phyloP scores from a whole-genome alignment of 352 stramenopile species.

The Phytopythium oedochilum region DNA sequence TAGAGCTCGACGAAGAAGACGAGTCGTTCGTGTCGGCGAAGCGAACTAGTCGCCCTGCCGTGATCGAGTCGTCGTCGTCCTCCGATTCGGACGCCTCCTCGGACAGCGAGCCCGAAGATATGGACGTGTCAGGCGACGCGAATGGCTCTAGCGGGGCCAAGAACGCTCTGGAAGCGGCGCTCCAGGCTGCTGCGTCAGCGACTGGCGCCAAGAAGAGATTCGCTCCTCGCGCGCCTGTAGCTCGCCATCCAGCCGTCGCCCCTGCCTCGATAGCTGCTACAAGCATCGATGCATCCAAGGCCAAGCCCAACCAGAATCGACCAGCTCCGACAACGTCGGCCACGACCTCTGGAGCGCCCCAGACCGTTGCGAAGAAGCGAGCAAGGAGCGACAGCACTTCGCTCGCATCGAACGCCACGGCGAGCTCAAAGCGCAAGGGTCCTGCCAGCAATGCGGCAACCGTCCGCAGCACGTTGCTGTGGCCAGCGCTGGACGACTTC shows the following conservation, averaged over 20 bases:
- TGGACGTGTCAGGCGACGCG: conserved; percentile 7
- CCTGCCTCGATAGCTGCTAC: not conserved
- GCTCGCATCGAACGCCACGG: not conserved
- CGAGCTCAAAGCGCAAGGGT: not conserved
- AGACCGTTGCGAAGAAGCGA: conserved; percentile 5
- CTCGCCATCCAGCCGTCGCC: not conserved
- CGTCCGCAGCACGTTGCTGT: conserved; percentile 48
- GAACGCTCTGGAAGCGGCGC: conserved; percentile 57
- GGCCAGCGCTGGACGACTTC: conserved; percentile 70
- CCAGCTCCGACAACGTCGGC: not conserved
- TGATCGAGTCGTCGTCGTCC: conserved; percentile 15
- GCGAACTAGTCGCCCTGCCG: conserved; percentile 6
- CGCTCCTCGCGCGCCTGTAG: not conserved
- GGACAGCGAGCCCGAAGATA: conserved; percentile 24
- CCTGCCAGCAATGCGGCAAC: not conserved
- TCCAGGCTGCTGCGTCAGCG: conserved; percentile 27
- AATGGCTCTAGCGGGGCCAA: conserved; percentile 3
- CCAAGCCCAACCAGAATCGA: not conserved
- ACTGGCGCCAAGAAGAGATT: conserved; percentile 3
- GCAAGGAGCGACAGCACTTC: conserved; percentile 4
- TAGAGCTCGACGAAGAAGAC: conserved; percentile 11
- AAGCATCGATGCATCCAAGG: conserved; percentile 9
- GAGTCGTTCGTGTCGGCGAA: conserved; percentile 13
- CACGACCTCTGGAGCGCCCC: not conserved
- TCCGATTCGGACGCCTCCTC: conserved; percentile 12